These are phyloP conservation scores for Corymbia calophylla DNA, from an alignment of 441 rosid species.

Conservation along the genomic window DNA sequence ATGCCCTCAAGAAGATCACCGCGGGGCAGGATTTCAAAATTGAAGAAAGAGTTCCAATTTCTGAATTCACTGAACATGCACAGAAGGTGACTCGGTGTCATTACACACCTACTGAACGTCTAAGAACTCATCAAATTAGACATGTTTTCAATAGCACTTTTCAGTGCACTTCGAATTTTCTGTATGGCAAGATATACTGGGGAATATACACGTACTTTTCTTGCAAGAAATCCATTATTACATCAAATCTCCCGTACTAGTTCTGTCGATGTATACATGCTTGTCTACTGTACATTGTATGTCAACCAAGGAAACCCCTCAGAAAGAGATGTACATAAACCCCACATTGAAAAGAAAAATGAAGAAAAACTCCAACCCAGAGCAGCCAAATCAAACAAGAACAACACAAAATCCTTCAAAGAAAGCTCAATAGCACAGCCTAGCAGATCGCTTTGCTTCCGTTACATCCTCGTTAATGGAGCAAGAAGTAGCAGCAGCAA, in stretches of 20 bases:
- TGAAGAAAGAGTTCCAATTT: neutral
- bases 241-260: neutral
- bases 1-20: neutral
- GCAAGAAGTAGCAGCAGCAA: neutral
- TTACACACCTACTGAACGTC: neutral
- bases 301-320: neutral
- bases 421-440: neutral
- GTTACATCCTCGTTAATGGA: neutral
- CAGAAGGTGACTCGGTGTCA: neutral
- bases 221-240: neutral
- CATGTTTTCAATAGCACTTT: neutral
- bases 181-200: neutral
- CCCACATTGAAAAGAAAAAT: neutral
- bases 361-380: neutral
- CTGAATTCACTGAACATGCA: neutral
- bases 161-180: neutral
- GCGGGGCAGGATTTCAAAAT: neutral
- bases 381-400: neutral
- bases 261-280: neutral
- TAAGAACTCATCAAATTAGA: neutral
- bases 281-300: neutral
- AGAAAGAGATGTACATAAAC: neutral
- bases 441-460: neutral
- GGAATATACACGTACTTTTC: neutral
- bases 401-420: neutral